Percentiles rank a stretch among this genome's conserved stretches.
Evolutionary conservation across 352 stramenopile species (phyloP).

Genomic region (Phytophthora lateralis): DNA sequence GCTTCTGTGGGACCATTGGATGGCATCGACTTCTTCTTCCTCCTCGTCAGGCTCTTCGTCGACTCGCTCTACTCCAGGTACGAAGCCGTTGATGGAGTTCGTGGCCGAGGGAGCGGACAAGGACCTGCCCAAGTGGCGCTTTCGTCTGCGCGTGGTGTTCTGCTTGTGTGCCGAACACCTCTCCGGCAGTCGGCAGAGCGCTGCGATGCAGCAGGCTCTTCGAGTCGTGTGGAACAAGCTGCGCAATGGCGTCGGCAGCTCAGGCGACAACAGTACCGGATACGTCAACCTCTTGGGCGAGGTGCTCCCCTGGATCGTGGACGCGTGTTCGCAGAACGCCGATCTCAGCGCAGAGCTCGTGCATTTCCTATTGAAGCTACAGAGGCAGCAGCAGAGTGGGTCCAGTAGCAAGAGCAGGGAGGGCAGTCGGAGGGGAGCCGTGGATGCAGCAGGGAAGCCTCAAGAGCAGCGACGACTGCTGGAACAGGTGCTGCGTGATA

Average conservation of each 20-base stretch:
- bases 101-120: constrained; percentile 50
- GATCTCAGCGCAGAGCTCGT: constrained; percentile 65
- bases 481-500: constrained; percentile 42
- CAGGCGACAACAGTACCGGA: constrained; percentile 25
- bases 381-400: constrained; percentile 51
- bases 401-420: constrained; percentile 22
- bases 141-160: constrained; percentile 59
- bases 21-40: constrained; percentile 29
- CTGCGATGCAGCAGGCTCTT: constrained; percentile 51
- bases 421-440: constrained; percentile 12
- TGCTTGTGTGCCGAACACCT: constrained; percentile 54
- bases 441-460: constrained; percentile 22
- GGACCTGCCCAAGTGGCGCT: constrained; percentile 55
- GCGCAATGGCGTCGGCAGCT: constrained; percentile 41
- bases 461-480: constrained; percentile 39
- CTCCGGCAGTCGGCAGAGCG: constrained; percentile 36
- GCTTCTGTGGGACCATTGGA: constrained; percentile 63
- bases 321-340: constrained; percentile 50
- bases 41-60: constrained; percentile 24
- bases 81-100: constrained; percentile 65
- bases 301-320: constrained; percentile 53
- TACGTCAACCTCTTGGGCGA: constrained; percentile 47
- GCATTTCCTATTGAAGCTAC: constrained; percentile 72
- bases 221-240: constrained; percentile 69
- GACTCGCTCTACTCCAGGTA: constrained; percentile 23